Percentiles rank a stretch among this genome's conserved stretches.
Evolutionary conservation across 768 basidiomycete species (phyloP).

Genomic region (Mrakia frigida): DNA sequence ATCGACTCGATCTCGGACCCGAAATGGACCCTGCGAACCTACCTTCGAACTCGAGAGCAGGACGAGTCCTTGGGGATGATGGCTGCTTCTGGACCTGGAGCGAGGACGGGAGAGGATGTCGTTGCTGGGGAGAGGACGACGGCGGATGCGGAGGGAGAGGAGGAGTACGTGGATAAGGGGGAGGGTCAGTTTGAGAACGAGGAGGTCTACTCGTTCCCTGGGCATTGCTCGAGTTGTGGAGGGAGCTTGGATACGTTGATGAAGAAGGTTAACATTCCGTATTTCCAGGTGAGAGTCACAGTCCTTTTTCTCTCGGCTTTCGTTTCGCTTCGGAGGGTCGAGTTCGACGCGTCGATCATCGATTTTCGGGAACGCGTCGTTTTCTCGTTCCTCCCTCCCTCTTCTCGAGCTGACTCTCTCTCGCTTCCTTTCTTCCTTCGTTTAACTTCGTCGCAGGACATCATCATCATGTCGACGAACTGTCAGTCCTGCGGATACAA

Average conservation of each 20-base stretch:
- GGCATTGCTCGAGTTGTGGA: constrained; percentile 82
- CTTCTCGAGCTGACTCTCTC: no score
- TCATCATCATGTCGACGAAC: constrained; percentile 96
- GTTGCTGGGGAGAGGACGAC: constrained; percentile 30
- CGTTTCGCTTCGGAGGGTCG: background rate
- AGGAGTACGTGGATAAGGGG: constrained; percentile 35
- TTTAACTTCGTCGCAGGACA: constrained; percentile 57
- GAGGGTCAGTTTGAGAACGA: constrained; percentile 49
- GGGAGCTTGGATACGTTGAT: constrained; percentile 77
- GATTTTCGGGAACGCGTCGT: no score
- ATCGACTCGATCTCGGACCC: constrained; percentile 78
- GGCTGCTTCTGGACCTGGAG: constrained; percentile 38
- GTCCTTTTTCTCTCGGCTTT: constrained; percentile 30
- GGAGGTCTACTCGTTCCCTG: constrained; percentile 83
- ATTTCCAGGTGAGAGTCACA: constrained; percentile 69
- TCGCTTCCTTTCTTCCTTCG: background rate
- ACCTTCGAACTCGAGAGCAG: constrained; percentile 71
- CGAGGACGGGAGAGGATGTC: constrained; percentile 35
- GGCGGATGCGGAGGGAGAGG: constrained; percentile 27
- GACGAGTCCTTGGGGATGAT: constrained; percentile 73
- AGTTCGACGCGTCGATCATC: no score
- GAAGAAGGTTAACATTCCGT: constrained; percentile 94
- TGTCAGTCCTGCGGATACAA: constrained; percentile 92
- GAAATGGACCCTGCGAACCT: constrained; percentile 83
- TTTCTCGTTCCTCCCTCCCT: no score